Conservation (phyloP, 179 eudicot genomes). For the Pouteria campechiana region DNA sequence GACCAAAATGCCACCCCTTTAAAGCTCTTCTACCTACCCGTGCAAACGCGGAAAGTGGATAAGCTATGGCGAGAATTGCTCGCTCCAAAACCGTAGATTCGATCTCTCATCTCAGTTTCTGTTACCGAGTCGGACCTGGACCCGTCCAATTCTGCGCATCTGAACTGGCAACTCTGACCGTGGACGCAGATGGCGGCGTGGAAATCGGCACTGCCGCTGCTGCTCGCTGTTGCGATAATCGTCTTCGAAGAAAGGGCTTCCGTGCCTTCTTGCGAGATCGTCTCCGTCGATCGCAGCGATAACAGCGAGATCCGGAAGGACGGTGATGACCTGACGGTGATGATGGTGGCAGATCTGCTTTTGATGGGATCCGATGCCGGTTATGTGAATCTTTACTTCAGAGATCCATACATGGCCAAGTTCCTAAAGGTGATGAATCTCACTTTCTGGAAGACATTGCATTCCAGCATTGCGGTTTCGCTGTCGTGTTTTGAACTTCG, state of each 20-base stretch:
- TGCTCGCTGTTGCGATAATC: slow-evolving; percentile 3
- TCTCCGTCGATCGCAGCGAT: background rate
- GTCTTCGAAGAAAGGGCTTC: slow-evolving; percentile 10
- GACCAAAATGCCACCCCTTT: no score
- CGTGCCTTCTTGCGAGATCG: slow-evolving; percentile 14
- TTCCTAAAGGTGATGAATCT: slow-evolving; percentile 22
- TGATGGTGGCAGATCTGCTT: slow-evolving; percentile 19
- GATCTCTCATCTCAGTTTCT: no score
- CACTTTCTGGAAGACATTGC: no score
- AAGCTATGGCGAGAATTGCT: no score
- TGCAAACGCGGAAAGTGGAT: no score
- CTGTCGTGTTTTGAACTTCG: no score
- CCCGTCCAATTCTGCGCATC: no score
- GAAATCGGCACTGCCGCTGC: slow-evolving; percentile 1
- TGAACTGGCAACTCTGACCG: background rate
- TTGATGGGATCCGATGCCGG: slow-evolving; percentile 22
- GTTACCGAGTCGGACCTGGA: no score
- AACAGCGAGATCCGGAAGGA: background rate
- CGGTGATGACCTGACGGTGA: slow-evolving; percentile 15
- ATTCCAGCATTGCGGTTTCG: no score
- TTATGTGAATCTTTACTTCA: slow-evolving; percentile 9
- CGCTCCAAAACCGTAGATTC: no score
- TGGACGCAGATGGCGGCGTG: background rate
- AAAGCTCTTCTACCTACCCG: no score
- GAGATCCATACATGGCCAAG: slow-evolving; percentile 14